phyloP scores from a whole-genome alignment of 306 rosid genomes.

The Casuarina equisetifolia region DNA sequence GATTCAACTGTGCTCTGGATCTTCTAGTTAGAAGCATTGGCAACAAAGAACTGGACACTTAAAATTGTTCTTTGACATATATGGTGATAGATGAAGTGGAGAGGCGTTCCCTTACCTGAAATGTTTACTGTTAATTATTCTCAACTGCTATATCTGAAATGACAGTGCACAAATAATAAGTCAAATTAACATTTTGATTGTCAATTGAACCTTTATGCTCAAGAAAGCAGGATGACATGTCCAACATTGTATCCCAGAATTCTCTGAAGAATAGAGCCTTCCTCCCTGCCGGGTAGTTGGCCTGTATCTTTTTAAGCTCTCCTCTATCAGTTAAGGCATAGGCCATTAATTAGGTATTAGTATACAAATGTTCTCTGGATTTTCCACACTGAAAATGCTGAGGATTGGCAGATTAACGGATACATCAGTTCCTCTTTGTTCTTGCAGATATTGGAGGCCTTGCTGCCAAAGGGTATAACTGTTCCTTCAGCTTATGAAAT shows the following conservation, averaged over 20 bases:
- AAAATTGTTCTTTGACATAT: background rate
- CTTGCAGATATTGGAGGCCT: constrained; percentile 74
- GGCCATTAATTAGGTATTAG: background rate
- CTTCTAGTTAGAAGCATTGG: background rate
- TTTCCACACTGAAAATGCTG: constrained; percentile 1
- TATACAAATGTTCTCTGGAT: background rate
- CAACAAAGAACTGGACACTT: background rate
- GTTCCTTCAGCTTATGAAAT: constrained; percentile 82
- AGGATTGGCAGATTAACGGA: constrained; percentile 12
- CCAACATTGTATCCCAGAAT: background rate
- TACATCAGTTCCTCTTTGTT: constrained; percentile 12
- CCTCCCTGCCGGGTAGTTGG: background rate
- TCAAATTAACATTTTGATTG: background rate
- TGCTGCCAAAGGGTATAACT: constrained; percentile 72
- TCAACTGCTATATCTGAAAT: background rate
- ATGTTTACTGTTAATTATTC: background rate
- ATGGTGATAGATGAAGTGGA: background rate
- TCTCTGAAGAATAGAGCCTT: constrained; percentile 6
- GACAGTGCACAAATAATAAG: background rate
- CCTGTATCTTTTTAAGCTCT: background rate
- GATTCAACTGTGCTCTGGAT: background rate
- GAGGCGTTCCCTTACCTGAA: background rate
- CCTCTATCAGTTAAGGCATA: background rate
- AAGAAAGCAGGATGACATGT: background rate
- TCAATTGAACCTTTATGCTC: background rate